Conservation (phyloP, 169 alveolate species). For the Babesia divergens region DNA sequence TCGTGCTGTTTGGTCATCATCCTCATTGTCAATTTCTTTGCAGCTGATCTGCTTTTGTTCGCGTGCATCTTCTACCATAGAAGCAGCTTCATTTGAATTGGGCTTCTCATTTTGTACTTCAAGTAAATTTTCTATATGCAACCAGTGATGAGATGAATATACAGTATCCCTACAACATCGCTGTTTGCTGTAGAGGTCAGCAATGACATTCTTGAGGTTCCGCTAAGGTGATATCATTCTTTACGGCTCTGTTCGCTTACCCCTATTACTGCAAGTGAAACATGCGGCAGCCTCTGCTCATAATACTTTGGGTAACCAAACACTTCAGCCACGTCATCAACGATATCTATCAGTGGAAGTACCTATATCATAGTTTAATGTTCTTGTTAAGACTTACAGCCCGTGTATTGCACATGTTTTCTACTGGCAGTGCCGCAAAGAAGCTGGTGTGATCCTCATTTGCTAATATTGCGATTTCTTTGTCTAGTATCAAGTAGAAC, state of each 20-base stretch:
- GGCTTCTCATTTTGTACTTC: background rate
- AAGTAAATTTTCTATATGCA: constrained; percentile 18
- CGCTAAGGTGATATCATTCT: background rate
- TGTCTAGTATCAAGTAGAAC: constrained; percentile 52
- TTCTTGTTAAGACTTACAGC: background rate
- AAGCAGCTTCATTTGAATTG: background rate
- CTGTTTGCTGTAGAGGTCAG: background rate
- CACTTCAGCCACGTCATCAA: constrained; percentile 45
- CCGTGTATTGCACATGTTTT: constrained; percentile 23
- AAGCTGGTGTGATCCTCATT: constrained; percentile 39
- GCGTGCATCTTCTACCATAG: background rate
- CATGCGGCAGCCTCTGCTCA: constrained; percentile 59
- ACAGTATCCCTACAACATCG: background rate
- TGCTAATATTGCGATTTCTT: constrained; percentile 40
- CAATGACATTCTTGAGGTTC: constrained; percentile 34
- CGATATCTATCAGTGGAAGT: constrained; percentile 52
- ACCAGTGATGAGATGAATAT: constrained; percentile 62
- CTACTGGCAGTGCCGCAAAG: constrained; percentile 60
- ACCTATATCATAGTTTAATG: background rate
- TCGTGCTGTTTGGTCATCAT: background rate
- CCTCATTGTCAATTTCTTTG: background rate
- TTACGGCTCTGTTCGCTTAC: background rate
- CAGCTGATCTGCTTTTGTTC: background rate
- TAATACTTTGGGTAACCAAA: constrained; percentile 55
- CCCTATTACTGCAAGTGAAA: constrained; percentile 58